A percentile compares a stretch with the other conserved stretches of the same genome.
Conservation (phyloP, 2,329 filamentous ascomycete species). For the Massarina eburnea region DNA sequence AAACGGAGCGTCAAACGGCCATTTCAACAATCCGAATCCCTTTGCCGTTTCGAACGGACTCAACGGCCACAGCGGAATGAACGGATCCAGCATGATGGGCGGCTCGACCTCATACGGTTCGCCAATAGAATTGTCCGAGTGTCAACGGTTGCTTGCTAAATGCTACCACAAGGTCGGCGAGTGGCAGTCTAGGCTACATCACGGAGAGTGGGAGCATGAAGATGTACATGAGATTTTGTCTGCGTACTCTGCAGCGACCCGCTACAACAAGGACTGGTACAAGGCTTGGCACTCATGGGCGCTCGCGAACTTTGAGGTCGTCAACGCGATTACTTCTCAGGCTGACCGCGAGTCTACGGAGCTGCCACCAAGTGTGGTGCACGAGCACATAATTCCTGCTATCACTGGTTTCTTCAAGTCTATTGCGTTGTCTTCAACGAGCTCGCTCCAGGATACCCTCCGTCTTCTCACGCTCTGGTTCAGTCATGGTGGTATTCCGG, state of each 20-base stretch:
- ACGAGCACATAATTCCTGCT: slow-evolving; percentile 90
- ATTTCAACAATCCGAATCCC: slow-evolving; percentile 37
- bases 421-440: slow-evolving; percentile 86
- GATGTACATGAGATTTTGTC: slow-evolving; percentile 84
- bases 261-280: slow-evolving; percentile 94
- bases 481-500: slow-evolving; percentile 81
- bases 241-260: slow-evolving; percentile 90
- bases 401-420: slow-evolving; percentile 97
- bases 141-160: slow-evolving; percentile 78
- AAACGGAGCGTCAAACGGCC: slow-evolving; percentile 49
- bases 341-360: slow-evolving; percentile 61
- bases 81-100: slow-evolving; percentile 35
- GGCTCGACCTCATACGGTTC: slow-evolving; percentile 28
- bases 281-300: slow-evolving; percentile 99
- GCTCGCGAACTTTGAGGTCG: slow-evolving; percentile 96
- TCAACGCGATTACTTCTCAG: slow-evolving; percentile 74
- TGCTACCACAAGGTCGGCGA: slow-evolving; percentile 96
- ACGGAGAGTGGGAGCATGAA: slow-evolving; percentile 85
- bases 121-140: slow-evolving; percentile 52
- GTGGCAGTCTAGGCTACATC: slow-evolving; percentile 86
- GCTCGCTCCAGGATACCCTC: slow-evolving; percentile 93
- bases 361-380: slow-evolving; percentile 68
- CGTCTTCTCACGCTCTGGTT: slow-evolving; percentile 95
- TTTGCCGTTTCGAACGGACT: slow-evolving; percentile 51
- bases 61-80: slow-evolving; percentile 51